Evolutionary conservation across 176 grass and related monocot species (phyloP).

Genomic region (Oryza coarctata): DNA sequence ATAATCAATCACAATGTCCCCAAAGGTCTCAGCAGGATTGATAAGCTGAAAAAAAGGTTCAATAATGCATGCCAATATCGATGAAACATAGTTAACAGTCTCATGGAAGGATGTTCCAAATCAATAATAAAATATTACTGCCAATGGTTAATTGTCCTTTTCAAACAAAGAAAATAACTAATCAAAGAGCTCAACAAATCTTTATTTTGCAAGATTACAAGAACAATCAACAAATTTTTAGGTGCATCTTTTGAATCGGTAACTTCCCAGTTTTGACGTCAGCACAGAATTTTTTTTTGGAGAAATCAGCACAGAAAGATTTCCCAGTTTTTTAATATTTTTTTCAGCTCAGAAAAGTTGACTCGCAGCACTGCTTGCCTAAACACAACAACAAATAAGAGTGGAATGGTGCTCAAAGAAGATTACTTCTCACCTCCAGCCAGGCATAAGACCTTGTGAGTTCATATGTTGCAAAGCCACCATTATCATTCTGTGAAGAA

Average conservation of each 20-base stretch:
- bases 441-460: conserved; percentile 88
- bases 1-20: conserved; percentile 94
- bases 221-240: neutral
- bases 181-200: neutral
- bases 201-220: neutral
- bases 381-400: neutral
- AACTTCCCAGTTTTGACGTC: neutral
- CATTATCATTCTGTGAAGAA: conserved; percentile 73
- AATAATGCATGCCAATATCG: conserved; percentile 32
- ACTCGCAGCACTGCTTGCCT: neutral
- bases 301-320: no score
- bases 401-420: neutral
- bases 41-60: conserved; percentile 63
- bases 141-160: neutral
- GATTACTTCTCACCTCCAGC: conserved; percentile 70
- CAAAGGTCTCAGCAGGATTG: conserved; percentile 97
- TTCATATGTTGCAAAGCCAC: conserved; percentile 90
- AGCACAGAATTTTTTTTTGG: no score
- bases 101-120: neutral
- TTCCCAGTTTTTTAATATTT: no score
- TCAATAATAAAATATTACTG: conserved; percentile 21
- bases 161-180: conserved; percentile 19
- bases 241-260: neutral
- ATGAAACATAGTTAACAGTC: neutral
- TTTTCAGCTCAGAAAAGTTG: neutral